Evolutionary conservation across 768 basidiomycete species (phyloP).

Genomic region (Hericium alpestre): DNA sequence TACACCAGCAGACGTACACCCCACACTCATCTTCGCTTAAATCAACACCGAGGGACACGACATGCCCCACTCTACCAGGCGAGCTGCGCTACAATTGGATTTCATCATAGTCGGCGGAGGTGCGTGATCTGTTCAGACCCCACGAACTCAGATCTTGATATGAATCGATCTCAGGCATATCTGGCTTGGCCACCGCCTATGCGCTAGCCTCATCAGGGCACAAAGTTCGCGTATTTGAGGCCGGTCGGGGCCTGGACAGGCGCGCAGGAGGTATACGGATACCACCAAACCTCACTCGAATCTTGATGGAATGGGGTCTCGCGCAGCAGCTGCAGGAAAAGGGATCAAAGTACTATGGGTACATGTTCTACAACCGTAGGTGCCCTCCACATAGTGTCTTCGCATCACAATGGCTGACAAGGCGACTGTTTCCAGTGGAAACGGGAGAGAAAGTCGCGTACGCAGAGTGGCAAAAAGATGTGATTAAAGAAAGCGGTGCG

Average conservation of each 20-base stretch:
- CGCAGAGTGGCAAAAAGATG: conserved; percentile 3
- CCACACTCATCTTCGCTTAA: neutral
- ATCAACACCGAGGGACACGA: neutral
- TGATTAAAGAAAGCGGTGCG: conserved; percentile 8
- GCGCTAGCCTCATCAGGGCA: conserved; percentile 10
- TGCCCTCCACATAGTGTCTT: neutral
- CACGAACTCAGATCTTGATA: neutral
- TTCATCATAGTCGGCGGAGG: conserved; percentile 12
- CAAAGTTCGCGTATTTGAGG: conserved; percentile 11
- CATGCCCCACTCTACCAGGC: neutral
- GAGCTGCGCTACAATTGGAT: conserved; percentile 4
- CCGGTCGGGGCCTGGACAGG: neutral
- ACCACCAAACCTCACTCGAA: conserved; percentile 10
- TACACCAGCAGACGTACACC: neutral
- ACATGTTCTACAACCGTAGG: conserved; percentile 8
- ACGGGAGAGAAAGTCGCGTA: conserved; percentile 4
- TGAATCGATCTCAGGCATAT: conserved; percentile 6
- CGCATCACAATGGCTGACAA: neutral
- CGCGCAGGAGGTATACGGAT: conserved; percentile 7
- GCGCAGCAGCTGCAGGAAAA: conserved; percentile 6
- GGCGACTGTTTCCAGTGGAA: conserved; percentile 4
- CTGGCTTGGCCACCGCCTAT: conserved; percentile 10
- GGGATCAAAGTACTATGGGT: neutral
- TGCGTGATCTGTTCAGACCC: neutral
- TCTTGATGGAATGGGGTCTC: conserved; percentile 10